Percentiles rank a stretch among this genome's conserved stretches.
phyloP scores from a whole-genome alignment of 164 flowering plant species.

The Vitis riparia region DNA sequence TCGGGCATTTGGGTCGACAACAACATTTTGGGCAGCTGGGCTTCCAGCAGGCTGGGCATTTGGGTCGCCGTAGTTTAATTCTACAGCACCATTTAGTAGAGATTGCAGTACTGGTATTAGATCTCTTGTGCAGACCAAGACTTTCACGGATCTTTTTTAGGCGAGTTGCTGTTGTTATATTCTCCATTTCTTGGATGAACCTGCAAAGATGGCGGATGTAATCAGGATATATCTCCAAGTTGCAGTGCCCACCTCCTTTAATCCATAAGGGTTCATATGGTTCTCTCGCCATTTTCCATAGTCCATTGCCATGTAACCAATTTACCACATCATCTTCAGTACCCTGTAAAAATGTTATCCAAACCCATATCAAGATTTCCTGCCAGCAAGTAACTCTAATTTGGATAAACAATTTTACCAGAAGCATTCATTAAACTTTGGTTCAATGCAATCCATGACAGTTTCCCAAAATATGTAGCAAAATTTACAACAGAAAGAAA shows the following conservation, averaged over 20 bases:
- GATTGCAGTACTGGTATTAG: conserved; percentile 9
- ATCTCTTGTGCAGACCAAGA: conserved; percentile 24
- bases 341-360: conserved; percentile 53
- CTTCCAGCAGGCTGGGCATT: conserved; percentile 31
- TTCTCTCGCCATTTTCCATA: conserved; percentile 81
- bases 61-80: conserved; percentile 37
- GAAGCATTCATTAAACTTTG: not conserved
- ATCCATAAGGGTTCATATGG: conserved; percentile 95
- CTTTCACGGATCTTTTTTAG: conserved; percentile 63
- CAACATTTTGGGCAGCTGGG: conserved; percentile 15
- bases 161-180: conserved; percentile 53
- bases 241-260: conserved; percentile 97
- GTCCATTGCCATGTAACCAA: conserved; percentile 80
- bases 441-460: not conserved
- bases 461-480: not conserved
- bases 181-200: conserved; percentile 85
- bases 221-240: conserved; percentile 93
- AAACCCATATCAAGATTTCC: not conserved
- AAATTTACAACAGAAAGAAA: not conserved
- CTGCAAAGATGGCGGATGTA: conserved; percentile 79
- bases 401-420: not conserved
- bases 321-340: conserved; percentile 96
- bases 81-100: conserved; percentile 36
- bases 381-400: not conserved
- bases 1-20: conserved; percentile 22